Evolutionary conservation across 2,329 filamentous ascomycete species (phyloP).

Genomic region (Alternaria hordeiaustralica): DNA sequence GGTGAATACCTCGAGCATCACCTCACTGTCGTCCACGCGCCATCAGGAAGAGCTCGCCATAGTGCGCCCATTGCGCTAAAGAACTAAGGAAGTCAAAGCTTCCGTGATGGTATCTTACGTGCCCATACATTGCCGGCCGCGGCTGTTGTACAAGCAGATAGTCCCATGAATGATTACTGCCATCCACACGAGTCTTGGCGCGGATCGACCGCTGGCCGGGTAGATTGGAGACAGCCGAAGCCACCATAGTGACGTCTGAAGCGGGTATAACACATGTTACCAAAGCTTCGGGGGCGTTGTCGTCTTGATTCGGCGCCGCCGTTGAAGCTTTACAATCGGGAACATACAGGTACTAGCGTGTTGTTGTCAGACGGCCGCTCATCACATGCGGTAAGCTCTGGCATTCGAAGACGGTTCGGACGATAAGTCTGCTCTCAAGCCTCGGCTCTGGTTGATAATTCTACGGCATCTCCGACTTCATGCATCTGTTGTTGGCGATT

Average conservation of each 20-base stretch:
- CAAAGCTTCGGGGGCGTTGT: neutral
- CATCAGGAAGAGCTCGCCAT: neutral
- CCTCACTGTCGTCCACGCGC: neutral
- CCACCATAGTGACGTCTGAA: neutral
- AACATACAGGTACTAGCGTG: neutral
- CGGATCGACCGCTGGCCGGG: neutral
- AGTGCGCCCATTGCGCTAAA: neutral
- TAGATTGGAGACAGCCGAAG: neutral
- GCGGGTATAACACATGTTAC: neutral
- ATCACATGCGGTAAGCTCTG: neutral
- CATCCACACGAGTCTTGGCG: neutral
- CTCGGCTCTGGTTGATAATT: neutral
- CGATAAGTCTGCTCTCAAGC: neutral
- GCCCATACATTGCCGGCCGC: neutral
- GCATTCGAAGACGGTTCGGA: neutral
- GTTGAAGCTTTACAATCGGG: neutral
- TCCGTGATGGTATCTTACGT: neutral
- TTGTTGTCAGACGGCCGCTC: neutral
- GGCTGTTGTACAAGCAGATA: neutral
- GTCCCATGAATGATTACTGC: neutral
- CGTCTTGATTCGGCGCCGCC: neutral
- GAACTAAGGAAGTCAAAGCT: neutral
- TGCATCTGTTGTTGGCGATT: neutral
- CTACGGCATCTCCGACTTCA: neutral
- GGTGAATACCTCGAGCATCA: neutral